Percentiles rank a stretch among this genome's conserved stretches.
Conservation (phyloP, 2,329 filamentous ascomycete genomes). For the Zopfia rhizophila region DNA sequence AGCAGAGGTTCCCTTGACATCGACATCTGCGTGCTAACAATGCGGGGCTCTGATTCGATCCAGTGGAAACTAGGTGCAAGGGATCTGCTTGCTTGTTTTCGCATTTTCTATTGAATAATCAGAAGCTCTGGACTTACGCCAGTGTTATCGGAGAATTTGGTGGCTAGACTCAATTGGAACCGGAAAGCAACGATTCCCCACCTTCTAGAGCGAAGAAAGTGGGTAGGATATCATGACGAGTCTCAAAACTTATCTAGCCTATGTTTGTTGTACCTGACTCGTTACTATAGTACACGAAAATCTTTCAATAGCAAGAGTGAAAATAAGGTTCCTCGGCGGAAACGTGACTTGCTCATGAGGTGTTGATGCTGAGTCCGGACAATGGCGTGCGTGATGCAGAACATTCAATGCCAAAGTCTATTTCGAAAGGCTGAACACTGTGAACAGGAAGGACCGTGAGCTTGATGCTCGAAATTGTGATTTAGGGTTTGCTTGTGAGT, state of each 20-base stretch:
- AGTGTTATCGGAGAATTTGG: slow-evolving; percentile 17
- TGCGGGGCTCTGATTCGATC: slow-evolving; percentile 27
- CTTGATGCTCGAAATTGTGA: too few relatives aligned
- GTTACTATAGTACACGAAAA: slow-evolving; percentile 2
- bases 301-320: neutral
- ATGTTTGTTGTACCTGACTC: slow-evolving; percentile 11
- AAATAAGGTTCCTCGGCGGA: slow-evolving; percentile 24
- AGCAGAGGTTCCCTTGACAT: slow-evolving; percentile 27
- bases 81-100: slow-evolving; percentile 1
- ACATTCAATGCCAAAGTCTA: slow-evolving; percentile 7
- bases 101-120: slow-evolving; percentile 7
- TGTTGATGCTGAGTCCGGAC: slow-evolving; percentile 3
- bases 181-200: neutral
- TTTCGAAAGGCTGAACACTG: too few relatives aligned
- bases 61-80: slow-evolving; percentile 23
- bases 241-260: slow-evolving; percentile 22
- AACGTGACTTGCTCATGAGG: slow-evolving; percentile 9
- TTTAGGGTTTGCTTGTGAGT: too few relatives aligned
- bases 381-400: slow-evolving; percentile 6
- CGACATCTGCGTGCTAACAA: slow-evolving; percentile 13
- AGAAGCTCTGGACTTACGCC: neutral
- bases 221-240: slow-evolving; percentile 9
- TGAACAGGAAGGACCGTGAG: slow-evolving; percentile 2
- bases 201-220: slow-evolving; percentile 15
- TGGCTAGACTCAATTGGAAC: neutral